Conservation (phyloP, 345 rosid species). For the Moricandia moricandioides region DNA sequence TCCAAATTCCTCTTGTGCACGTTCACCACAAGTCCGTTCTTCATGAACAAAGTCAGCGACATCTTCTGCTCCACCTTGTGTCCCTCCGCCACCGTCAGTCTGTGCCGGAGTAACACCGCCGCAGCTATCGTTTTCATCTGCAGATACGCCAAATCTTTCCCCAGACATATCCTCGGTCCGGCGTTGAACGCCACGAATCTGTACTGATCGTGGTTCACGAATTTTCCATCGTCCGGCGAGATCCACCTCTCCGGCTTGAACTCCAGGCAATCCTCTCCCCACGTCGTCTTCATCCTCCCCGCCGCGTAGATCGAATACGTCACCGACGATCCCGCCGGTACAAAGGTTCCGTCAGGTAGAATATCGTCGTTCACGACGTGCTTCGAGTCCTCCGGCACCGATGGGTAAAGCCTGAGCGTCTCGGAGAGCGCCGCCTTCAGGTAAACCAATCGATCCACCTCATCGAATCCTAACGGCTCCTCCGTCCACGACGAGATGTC, state of each 20-base stretch:
- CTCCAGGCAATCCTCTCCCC: conserved; percentile 92
- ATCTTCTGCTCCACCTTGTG: conserved; percentile 96
- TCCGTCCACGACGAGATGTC: conserved; percentile 60
- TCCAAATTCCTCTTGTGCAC: conserved; percentile 59
- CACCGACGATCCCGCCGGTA: conserved; percentile 85
- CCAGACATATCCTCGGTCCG: conserved; percentile 84
- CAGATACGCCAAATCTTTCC: conserved; percentile 81
- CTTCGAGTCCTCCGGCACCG: conserved; percentile 92
- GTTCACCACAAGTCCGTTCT: conserved; percentile 68
- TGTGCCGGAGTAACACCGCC: conserved; percentile 68
- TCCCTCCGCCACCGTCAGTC: conserved; percentile 61
- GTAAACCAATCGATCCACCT: conserved; percentile 68
- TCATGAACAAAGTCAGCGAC: conserved; percentile 93
- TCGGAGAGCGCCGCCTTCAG: conserved; percentile 87
- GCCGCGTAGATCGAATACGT: conserved; percentile 84
- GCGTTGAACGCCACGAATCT: conserved; percentile 91
- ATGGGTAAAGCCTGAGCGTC: conserved; percentile 88
- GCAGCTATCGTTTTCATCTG: conserved; percentile 93
- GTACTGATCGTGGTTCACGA: conserved; percentile 58
- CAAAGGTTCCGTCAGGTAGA: conserved; percentile 83
- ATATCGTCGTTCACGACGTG: conserved; percentile 74
- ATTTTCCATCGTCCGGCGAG: conserved; percentile 54
- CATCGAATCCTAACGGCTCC: conserved; percentile 77
- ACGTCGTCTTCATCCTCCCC: conserved; percentile 76
- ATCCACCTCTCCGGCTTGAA: conserved; percentile 88